These are phyloP conservation scores for Cordyceps militaris DNA, from an alignment of 2,329 filamentous ascomycete genomes.

Conservation along the genomic window DNA sequence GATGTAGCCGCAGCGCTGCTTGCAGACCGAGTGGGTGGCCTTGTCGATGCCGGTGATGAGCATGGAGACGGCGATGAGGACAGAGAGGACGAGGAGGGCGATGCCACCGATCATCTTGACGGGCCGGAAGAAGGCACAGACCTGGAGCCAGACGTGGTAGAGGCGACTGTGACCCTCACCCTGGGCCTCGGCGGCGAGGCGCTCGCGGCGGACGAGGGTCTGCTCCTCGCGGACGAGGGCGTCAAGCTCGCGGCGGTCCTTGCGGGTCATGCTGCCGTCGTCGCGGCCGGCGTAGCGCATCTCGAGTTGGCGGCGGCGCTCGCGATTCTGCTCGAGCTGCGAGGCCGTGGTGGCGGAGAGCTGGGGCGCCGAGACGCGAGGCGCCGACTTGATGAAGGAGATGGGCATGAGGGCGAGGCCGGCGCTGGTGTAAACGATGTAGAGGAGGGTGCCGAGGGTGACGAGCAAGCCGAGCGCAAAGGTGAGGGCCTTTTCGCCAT, in stretches of 20 bases:
- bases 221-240: slow-evolving; percentile 82
- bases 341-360: slow-evolving; percentile 70
- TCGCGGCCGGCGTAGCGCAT: slow-evolving; percentile 71
- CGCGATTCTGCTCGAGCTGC: slow-evolving; percentile 78
- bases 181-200: slow-evolving; percentile 73
- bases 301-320: slow-evolving; percentile 87
- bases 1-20: slow-evolving; percentile 84
- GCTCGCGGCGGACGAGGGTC: slow-evolving; percentile 81
- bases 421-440: slow-evolving; percentile 80
- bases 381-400: slow-evolving; percentile 85
- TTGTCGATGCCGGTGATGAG: slow-evolving; percentile 94
- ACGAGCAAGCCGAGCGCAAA: slow-evolving; percentile 87
- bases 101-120: slow-evolving; percentile 83
- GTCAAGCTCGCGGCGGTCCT: slow-evolving; percentile 85
- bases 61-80: slow-evolving; percentile 85
- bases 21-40: slow-evolving; percentile 90
- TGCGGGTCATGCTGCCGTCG: slow-evolving; percentile 67
- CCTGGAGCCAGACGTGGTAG: slow-evolving; percentile 69
- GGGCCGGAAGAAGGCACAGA: slow-evolving; percentile 76
- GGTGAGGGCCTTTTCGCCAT: slow-evolving; percentile 84
- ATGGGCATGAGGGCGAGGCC: slow-evolving; percentile 86
- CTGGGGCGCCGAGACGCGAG: slow-evolving; percentile 74
- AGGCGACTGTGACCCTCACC: slow-evolving; percentile 71
- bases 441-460: slow-evolving; percentile 77
- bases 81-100: slow-evolving; percentile 63